Evolutionary conservation across 306 rosid genomes (phyloP), one percentile per base, ranked within the genome.

Genomic region (Cajanus cajan): DNA sequence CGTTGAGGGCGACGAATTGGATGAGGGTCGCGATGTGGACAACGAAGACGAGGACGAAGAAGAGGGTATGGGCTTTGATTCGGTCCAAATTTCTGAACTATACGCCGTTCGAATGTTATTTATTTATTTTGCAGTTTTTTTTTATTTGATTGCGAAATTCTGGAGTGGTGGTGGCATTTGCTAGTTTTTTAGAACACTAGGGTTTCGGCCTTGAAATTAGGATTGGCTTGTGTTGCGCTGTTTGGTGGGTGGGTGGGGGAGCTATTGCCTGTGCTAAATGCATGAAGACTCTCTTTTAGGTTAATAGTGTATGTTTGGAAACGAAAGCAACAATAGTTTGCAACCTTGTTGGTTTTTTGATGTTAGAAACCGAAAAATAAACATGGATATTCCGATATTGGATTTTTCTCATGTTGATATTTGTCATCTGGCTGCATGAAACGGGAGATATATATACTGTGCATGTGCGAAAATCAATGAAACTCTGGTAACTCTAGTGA

Each of bases 1-100:
- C 15, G 71, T 43, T 13, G 92, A 86, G 21, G 94, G 90, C 6
- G 92, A 85, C 2, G 88, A 78, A 22, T 63, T 85, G 22, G 92
- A 86, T 6, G 92, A 84, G 24, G 87, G 61, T 34, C 90, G 83
- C 9, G 88, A 74, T 21, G 52, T 40, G 50, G 87, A 77, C 7
- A 93, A 88, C 0, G 95, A 92, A 0, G 98, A 94, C 0, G 96
- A 93, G 70, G 94, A 91, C 1, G 96, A 94, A 48, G 98, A 95
- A 19, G 97, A 92, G 2, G 98, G 98, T 94, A 88, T 16, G 88
- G 0, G 11, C 61, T 64, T 74, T 61, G 41, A 22, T 79, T 68
- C 14, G 28, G 71, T 59, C 6, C 0, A 8, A 14, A 12, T 67
- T 64, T 70, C 36, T 44, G 39, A 28, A 58, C 52, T 47, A n/a